A percentile compares a stretch with the other conserved stretches of the same genome.
phyloP scores from a whole-genome alignment of 495 filamentous ascomycete species.

The Opeltia flavorubescens region DNA sequence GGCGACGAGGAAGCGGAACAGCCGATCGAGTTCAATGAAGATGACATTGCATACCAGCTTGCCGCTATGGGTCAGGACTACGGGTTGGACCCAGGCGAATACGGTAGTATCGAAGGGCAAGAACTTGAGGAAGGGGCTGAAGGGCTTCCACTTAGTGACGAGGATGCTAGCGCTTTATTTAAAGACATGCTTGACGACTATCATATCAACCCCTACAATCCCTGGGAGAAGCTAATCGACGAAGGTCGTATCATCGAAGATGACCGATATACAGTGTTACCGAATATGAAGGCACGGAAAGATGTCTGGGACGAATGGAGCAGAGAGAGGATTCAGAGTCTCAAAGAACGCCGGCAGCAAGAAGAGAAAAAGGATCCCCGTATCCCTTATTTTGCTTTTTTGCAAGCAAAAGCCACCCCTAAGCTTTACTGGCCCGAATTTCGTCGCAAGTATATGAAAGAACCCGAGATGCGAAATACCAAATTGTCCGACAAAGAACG shows the following conservation, averaged over 20 bases:
- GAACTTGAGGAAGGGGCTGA: conserved; percentile 60
- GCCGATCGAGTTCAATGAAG: conserved; percentile 82
- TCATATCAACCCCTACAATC: conserved; percentile 71
- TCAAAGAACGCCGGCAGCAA: conserved; percentile 58
- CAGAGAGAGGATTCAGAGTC: conserved; percentile 49
- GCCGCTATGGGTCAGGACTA: conserved; percentile 75
- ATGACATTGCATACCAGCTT: conserved; percentile 87
- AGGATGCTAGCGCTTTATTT: conserved; percentile 60
- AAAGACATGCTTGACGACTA: conserved; percentile 74
- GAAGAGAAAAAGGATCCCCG: conserved; percentile 74
- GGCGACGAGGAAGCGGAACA: conserved; percentile 32
- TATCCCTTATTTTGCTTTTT: conserved; percentile 70
- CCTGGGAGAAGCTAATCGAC: conserved; percentile 78
- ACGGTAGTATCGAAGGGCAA: conserved; percentile 48
- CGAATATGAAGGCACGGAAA: conserved; percentile 65
- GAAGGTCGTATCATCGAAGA: conserved; percentile 77
- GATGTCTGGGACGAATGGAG: conserved; percentile 77
- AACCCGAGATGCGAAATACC: conserved; percentile 62
- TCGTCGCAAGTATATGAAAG: conserved; percentile 75
- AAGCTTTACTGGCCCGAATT: conserved; percentile 98
- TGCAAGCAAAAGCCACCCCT: conserved; percentile 65
- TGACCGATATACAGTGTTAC: conserved; percentile 66
- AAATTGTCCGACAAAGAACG: conserved; percentile 72
- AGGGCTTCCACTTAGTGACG: conserved; percentile 49
- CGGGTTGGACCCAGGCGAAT: conserved; percentile 55